Evolutionary conservation across 768 basidiomycete species (phyloP).

Genomic region (Suillus plorans): DNA sequence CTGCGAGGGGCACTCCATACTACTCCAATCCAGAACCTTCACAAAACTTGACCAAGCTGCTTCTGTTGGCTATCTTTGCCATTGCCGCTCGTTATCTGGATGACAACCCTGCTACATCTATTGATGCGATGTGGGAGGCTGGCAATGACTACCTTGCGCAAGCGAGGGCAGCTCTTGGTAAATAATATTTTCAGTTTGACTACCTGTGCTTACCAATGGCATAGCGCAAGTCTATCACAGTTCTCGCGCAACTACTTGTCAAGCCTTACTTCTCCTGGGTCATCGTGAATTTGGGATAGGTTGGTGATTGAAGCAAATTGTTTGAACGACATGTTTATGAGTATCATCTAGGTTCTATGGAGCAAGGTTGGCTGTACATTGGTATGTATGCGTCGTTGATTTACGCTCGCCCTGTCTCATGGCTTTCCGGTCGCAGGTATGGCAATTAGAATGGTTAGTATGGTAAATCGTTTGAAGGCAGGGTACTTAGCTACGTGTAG

Average conservation of each 20-base stretch:
- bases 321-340: constrained; percentile 13
- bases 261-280: constrained; percentile 75
- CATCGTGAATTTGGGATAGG: constrained; percentile 87
- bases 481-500: constrained; percentile 33
- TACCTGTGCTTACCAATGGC: constrained; percentile 6
- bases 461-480: neutral
- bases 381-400: constrained; percentile 38
- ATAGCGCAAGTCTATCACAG: constrained; percentile 64
- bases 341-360: constrained; percentile 53
- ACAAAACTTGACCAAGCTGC: constrained; percentile 63
- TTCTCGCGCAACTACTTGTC: constrained; percentile 73
- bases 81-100: constrained; percentile 74
- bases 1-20: constrained; percentile 12
- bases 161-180: constrained; percentile 67
- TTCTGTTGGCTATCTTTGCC: constrained; percentile 80
- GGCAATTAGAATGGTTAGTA: constrained; percentile 70
- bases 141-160: constrained; percentile 62
- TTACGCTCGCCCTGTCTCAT: neutral
- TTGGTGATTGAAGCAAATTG: constrained; percentile 22
- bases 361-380: constrained; percentile 83
- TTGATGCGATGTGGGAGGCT: constrained; percentile 69
- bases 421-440: constrained; percentile 42
- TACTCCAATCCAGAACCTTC: constrained; percentile 43
- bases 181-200: constrained; percentile 7
- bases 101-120: constrained; percentile 41